Base-by-base conservation (phyloP, 495 filamentous ascomycete species). In the Daldinia bambusicola region DNA sequence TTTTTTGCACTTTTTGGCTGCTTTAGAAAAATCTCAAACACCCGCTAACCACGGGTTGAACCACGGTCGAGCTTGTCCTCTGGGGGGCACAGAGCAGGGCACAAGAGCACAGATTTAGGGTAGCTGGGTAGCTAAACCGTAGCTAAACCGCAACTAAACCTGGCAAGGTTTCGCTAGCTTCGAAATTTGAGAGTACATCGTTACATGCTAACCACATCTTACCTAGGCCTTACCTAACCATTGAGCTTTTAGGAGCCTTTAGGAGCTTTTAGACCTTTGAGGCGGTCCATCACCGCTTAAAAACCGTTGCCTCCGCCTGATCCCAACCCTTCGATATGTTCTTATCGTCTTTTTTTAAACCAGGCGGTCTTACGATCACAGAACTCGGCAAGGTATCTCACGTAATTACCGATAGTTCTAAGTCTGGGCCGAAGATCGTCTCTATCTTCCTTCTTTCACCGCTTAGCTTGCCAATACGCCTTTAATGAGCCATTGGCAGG, bases 11-110 rank as follows among this genome's bases (percentile, higher is more conserved):
- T 26, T 26, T 26, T 26, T 26, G 26, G 26, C 26, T 26, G 26
- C 1, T 26, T 26, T 58, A 43, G 62, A 62, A 66, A 45, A 62
- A 50, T 38, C 32, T 57, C 58, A 71, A 63, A 63, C 69, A 60
- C 12, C 61, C 20, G 36, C 20, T 50, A 48, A 48, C 43, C 9
- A 48, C 43, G 16, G 43, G 43, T 10, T 10, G 16, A 66, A 57
- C 68, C 68, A 71, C 41, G 43, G 50, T 61, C 55, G 30, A 48
- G 51, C 57, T 56, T 68, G 20, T 18, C 40, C 16, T 31, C 48
- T 16, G 40, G 64, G 43, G 43, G 34, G 9, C 26, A 26, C 26
- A 26, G 26, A 26, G 26, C 26, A 26, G 26, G 26, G 26, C 3
- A 3, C 26, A 26, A 26, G 26, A 26, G 26, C 26, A 48, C 22